These are phyloP conservation scores for Sporothrix phasma DNA, from an alignment of 2,329 filamentous ascomycete genomes.

Conservation along the genomic window DNA sequence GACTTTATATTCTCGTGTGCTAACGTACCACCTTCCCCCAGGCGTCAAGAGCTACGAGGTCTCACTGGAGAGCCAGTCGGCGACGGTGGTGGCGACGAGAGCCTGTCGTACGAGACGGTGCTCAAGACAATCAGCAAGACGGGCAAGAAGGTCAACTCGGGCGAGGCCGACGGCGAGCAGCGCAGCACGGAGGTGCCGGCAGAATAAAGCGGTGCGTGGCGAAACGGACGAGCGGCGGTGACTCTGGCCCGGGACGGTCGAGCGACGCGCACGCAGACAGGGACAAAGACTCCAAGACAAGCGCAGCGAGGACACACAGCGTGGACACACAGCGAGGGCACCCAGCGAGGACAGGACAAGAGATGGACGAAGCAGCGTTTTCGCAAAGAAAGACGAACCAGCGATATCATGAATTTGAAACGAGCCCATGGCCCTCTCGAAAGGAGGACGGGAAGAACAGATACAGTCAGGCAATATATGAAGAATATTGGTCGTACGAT, in stretches of 20 bases:
- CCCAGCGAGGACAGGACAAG: background rate
- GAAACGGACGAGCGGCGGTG: no score
- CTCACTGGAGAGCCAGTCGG: slow-evolving; percentile 76
- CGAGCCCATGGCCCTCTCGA: background rate
- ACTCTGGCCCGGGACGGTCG: background rate
- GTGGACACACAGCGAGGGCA: background rate
- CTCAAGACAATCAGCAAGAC: slow-evolving; percentile 89
- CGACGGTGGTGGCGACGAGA: slow-evolving; percentile 59
- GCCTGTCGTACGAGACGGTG: slow-evolving; percentile 67
- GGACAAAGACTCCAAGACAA: no score
- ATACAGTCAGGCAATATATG: background rate
- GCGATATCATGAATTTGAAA: background rate
- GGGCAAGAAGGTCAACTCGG: slow-evolving; percentile 79
- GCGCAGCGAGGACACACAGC: background rate
- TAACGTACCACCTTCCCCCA: no score
- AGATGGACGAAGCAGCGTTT: background rate
- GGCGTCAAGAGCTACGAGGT: slow-evolving; percentile 82
- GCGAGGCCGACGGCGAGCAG: slow-evolving; percentile 56
- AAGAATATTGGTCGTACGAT: background rate
- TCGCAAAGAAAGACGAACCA: background rate
- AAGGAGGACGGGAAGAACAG: background rate
- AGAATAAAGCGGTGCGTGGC: slow-evolving; percentile 7
- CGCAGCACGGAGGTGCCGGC: slow-evolving; percentile 40
- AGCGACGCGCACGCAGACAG: background rate
- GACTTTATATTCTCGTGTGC: no score